A percentile compares a stretch with the other conserved stretches of the same genome.
Conservation (phyloP, 768 basidiomycete genomes). For the Phylloporus rhodoxanthus region DNA sequence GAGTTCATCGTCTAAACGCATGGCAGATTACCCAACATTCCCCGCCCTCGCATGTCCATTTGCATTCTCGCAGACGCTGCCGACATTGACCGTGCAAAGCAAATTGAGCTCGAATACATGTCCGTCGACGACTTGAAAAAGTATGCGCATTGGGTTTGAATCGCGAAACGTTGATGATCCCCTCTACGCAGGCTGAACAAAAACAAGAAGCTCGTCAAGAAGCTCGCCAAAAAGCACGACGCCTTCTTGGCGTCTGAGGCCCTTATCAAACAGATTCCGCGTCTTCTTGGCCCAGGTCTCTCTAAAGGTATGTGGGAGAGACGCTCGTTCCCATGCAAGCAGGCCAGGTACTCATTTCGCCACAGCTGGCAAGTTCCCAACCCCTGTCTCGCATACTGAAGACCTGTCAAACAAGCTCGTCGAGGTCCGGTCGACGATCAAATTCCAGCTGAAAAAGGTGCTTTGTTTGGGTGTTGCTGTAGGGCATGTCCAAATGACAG, state of each 20-base stretch:
- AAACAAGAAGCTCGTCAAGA: constrained; percentile 99
- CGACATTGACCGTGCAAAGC: constrained; percentile 98
- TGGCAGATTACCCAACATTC: constrained; percentile 85
- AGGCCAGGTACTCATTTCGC: neutral
- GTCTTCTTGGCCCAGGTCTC: constrained; percentile 98
- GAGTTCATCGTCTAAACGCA: neutral
- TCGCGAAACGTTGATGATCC: neutral
- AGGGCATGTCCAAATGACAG: constrained; percentile 94
- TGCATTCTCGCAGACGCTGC: constrained; percentile 99
- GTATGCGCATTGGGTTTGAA: constrained; percentile 39
- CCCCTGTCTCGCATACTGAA: constrained; percentile 88
- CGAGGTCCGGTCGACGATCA: constrained; percentile 98
- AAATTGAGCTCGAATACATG: constrained; percentile 98
- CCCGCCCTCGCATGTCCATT: constrained; percentile 97
- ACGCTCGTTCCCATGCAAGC: neutral
- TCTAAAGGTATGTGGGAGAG: constrained; percentile 68
- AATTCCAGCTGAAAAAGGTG: constrained; percentile 99
- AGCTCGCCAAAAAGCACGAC: constrained; percentile 99
- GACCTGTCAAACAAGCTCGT: constrained; percentile 85
- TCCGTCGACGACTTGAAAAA: constrained; percentile 99
- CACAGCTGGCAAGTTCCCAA: constrained; percentile 96
- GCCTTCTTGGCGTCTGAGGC: constrained; percentile 97
- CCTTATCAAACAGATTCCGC: constrained; percentile 99
- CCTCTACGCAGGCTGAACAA: constrained; percentile 78
- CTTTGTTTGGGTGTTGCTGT: constrained; percentile 98